These are phyloP conservation scores for Syzygium aqueum DNA, from an alignment of 345 rosid species.

Conservation along the genomic window DNA sequence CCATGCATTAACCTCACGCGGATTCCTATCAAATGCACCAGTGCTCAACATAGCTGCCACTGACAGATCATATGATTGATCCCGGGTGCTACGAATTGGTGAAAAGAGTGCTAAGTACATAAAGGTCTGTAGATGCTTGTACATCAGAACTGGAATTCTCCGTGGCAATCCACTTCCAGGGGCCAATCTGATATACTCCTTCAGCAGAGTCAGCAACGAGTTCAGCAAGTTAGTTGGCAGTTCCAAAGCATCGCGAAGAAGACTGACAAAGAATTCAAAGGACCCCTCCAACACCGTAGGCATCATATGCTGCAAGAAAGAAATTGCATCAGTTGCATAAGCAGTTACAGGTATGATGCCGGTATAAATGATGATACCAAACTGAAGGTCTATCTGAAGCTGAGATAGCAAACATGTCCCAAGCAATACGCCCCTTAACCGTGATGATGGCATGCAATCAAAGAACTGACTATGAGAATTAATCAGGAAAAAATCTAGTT, in stretches of 20 bases:
- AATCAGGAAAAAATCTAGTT: neutral
- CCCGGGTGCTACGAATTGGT: constrained; percentile 37
- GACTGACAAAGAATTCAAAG: constrained; percentile 66
- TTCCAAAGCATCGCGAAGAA: constrained; percentile 42
- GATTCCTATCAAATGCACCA: constrained; percentile 79
- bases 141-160: constrained; percentile 59
- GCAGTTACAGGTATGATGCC: neutral
- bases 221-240: constrained; percentile 43
- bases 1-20: constrained; percentile 64
- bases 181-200: constrained; percentile 47
- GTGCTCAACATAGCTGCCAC: constrained; percentile 72
- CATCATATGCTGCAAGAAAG: constrained; percentile 46
- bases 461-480: neutral
- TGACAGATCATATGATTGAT: constrained; percentile 58
- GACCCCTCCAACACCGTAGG: constrained; percentile 73
- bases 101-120: constrained; percentile 55
- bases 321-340: neutral
- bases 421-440: neutral
- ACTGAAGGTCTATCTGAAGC: neutral
- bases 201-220: constrained; percentile 58
- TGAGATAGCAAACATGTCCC: neutral
- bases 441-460: neutral
- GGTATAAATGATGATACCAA: neutral
- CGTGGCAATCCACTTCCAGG: constrained; percentile 29
- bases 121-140: constrained; percentile 60